Evolutionary conservation across 1,284 basidiomycete genomes (phyloP).

Genomic region (Xerocomus nothofagi): DNA sequence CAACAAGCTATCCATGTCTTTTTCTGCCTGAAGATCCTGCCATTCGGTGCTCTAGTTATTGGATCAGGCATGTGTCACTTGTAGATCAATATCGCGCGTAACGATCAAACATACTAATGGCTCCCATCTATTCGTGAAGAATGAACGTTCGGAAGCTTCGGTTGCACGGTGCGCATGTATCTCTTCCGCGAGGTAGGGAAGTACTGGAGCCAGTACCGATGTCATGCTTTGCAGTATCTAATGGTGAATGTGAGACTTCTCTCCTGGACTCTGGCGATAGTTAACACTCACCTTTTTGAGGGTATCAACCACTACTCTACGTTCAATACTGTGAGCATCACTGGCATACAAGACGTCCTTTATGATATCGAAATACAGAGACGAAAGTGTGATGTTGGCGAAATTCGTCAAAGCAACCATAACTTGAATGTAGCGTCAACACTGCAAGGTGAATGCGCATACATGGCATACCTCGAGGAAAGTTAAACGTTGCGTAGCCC

Average conservation of each 20-base stretch:
- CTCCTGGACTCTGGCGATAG: neutral
- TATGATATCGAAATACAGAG: constrained; percentile 88
- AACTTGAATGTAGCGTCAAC: constrained; percentile 41
- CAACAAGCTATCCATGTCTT: constrained; percentile 62
- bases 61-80: constrained; percentile 7
- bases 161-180: constrained; percentile 49
- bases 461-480: constrained; percentile 70
- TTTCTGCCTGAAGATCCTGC: constrained; percentile 51
- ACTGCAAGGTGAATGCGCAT: neutral
- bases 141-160: constrained; percentile 44
- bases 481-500: constrained; percentile 78
- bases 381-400: constrained; percentile 70
- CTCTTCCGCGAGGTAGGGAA: constrained; percentile 93
- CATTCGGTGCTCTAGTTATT: constrained; percentile 48
- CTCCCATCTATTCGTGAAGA: constrained; percentile 66
- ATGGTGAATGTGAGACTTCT: neutral
- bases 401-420: constrained; percentile 64
- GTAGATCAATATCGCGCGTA: neutral
- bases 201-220: constrained; percentile 80
- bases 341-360: constrained; percentile 93
- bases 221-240: constrained; percentile 76
- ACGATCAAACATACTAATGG: constrained; percentile 47
- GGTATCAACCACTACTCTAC: constrained; percentile 70
- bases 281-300: constrained; percentile 61
- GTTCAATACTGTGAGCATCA: constrained; percentile 47